These are phyloP conservation scores for Eragrostis nindensis DNA, from an alignment of 176 grass and related monocot species.

Conservation along the genomic window DNA sequence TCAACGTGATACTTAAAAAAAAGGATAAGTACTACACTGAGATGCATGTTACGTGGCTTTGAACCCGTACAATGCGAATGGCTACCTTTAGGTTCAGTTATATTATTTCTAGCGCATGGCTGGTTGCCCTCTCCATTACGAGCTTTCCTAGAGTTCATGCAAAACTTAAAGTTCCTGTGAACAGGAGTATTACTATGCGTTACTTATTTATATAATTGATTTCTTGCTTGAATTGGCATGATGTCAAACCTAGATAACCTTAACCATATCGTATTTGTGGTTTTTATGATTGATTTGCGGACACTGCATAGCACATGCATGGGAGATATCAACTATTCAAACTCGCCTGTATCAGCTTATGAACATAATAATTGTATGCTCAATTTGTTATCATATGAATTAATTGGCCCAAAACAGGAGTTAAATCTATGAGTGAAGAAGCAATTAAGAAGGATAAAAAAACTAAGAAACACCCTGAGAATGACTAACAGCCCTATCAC, in stretches of 20 bases:
- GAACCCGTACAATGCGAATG: conserved; percentile 8
- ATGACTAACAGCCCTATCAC: neutral
- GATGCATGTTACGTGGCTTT: neutral
- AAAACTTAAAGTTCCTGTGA: neutral
- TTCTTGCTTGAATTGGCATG: neutral
- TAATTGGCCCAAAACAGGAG: conserved; percentile 6
- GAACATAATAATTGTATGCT: neutral
- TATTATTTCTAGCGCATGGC: conserved; percentile 16
- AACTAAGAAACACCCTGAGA: neutral
- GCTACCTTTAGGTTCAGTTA: conserved; percentile 9
- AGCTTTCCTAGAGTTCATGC: neutral
- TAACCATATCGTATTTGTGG: neutral
- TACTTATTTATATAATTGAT: too few relatives aligned
- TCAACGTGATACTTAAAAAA: conserved; percentile 10
- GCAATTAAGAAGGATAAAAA: neutral
- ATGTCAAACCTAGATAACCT: neutral
- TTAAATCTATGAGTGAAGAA: neutral
- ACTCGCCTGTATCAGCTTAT: neutral
- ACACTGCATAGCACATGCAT: neutral
- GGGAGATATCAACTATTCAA: neutral
- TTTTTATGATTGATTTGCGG: neutral
- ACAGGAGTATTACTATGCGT: neutral
- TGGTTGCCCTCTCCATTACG: conserved; percentile 2
- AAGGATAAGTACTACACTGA: neutral
- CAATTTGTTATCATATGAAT: neutral